Evolutionary conservation across 495 filamentous ascomycete species (phyloP).

Genomic region (Sordaria brevicollis): DNA sequence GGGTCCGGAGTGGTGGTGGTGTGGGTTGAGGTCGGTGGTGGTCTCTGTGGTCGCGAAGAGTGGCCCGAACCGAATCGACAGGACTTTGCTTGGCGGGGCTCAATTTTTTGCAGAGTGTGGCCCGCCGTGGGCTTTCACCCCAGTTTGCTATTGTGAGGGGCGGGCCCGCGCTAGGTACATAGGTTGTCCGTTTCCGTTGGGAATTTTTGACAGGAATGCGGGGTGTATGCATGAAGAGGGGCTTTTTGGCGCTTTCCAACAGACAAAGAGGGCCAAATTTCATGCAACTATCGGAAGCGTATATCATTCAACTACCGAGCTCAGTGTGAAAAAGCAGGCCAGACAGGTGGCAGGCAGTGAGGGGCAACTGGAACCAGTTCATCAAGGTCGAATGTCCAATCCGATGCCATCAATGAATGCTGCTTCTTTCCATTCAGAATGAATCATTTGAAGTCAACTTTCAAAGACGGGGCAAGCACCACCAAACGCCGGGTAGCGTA

Average conservation of each 20-base stretch:
- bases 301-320: neutral
- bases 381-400: neutral
- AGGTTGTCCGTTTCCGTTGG: neutral
- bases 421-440: neutral
- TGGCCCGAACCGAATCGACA: constrained; percentile 11
- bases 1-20: constrained; percentile 8
- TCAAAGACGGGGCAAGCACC: no score
- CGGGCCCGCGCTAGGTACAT: neutral
- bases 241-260: neutral
- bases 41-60: constrained; percentile 14
- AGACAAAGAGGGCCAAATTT: neutral
- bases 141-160: neutral
- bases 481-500: neutral
- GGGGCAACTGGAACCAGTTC: constrained; percentile 4
- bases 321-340: neutral
- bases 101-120: constrained; percentile 19
- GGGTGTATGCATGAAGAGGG: neutral
- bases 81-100: constrained; percentile 23
- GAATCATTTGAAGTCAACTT: neutral
- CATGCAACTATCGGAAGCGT: neutral
- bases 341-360: neutral
- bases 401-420: neutral
- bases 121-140: neutral
- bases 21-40: constrained; percentile 5
- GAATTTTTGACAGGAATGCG: neutral